phyloP scores from a whole-genome alignment of 1,139 yeast genomes.

The Keqinozyma sinolaborantium region DNA sequence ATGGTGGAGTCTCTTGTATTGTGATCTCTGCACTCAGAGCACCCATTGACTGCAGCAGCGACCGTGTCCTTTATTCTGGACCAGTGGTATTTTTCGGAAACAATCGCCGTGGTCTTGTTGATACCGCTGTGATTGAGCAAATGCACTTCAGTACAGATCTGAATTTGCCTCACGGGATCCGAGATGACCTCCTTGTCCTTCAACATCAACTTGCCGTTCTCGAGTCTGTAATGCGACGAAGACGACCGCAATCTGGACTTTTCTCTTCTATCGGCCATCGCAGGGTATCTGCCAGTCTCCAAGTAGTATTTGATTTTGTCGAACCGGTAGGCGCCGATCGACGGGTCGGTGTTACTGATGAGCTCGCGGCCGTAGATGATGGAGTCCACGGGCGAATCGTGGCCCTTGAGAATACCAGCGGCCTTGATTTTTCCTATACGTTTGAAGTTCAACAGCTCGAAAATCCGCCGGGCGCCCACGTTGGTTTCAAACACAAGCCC shows the following conservation, averaged over 20 bases:
- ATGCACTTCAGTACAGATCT: slow-evolving; percentile 73
- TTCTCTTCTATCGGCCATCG: slow-evolving; percentile 75
- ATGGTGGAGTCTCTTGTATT: slow-evolving; percentile 29
- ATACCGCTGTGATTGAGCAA: slow-evolving; percentile 79
- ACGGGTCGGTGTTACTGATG: slow-evolving; percentile 46
- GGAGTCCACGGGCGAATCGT: slow-evolving; percentile 79
- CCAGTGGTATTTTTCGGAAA: slow-evolving; percentile 88
- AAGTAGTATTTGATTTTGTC: slow-evolving; percentile 77
- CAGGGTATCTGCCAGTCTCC: slow-evolving; percentile 85
- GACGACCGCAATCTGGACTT: slow-evolving; percentile 80
- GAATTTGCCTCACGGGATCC: slow-evolving; percentile 70
- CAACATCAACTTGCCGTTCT: slow-evolving; percentile 69
- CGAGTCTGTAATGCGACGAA: slow-evolving; percentile 71
- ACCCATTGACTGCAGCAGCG: slow-evolving; percentile 70
- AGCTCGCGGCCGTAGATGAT: slow-evolving; percentile 63
- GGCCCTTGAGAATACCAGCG: slow-evolving; percentile 85
- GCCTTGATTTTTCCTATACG: slow-evolving; percentile 75
- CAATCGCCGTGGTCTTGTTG: slow-evolving; percentile 75
- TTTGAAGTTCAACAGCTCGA: slow-evolving; percentile 77
- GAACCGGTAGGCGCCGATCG: slow-evolving; percentile 59
- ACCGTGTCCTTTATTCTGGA: slow-evolving; percentile 86
- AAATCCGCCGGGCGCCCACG: slow-evolving; percentile 72
- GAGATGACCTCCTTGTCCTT: slow-evolving; percentile 81
- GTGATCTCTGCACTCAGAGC: slow-evolving; percentile 65
- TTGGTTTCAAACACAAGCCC: slow-evolving; percentile 88